These are phyloP conservation scores for Hyaloscypha variabilis DNA, from an alignment of 495 filamentous ascomycete genomes.

Conservation along the genomic window DNA sequence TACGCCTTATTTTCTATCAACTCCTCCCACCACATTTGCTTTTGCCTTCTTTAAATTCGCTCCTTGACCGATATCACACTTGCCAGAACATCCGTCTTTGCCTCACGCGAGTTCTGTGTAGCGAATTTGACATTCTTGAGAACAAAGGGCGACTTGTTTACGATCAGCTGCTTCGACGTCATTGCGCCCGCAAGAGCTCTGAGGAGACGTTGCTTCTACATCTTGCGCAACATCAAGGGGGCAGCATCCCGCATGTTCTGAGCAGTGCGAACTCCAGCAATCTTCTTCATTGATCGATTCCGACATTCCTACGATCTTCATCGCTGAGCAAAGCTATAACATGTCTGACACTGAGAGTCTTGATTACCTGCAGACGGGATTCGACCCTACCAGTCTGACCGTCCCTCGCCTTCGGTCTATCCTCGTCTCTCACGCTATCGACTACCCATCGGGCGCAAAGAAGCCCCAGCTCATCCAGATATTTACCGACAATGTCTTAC, in stretches of 20 bases:
- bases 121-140: background rate
- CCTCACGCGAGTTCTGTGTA: background rate
- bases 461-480: conserved; percentile 85
- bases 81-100: background rate
- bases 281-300: background rate
- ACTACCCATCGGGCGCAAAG: conserved; percentile 83
- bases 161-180: conserved; percentile 7
- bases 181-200: conserved; percentile 5
- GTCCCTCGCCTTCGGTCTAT: conserved; percentile 86
- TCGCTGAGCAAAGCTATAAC: conserved; percentile 23
- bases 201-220: background rate
- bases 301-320: background rate
- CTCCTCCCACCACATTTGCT: background rate
- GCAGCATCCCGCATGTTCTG: background rate
- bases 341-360: conserved; percentile 69
- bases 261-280: background rate
- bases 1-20: background rate
- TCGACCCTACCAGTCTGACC: conserved; percentile 81
- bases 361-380: conserved; percentile 81
- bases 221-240: background rate
- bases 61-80: background rate
- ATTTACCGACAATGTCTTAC: conserved; percentile 77
- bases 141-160: conserved; percentile 8
- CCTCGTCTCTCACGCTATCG: conserved; percentile 80
- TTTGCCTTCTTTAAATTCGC: conserved; percentile 4